Conservation (phyloP, 1,284 basidiomycete genomes). For the Moniliophthora roreri region DNA sequence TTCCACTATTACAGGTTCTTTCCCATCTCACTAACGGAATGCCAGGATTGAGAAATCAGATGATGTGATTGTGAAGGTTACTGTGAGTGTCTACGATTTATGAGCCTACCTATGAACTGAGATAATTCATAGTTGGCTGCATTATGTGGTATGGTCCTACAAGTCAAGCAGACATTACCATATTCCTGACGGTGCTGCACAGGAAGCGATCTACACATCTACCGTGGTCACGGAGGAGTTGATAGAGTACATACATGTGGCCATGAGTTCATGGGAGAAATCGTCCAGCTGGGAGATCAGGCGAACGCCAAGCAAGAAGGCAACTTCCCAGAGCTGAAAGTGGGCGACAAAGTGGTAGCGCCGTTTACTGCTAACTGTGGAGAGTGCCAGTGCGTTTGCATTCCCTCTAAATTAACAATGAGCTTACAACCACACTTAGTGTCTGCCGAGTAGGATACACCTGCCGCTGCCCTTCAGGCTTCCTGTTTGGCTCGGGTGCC, state of each 20-base stretch:
- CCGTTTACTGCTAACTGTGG: slow-evolving; percentile 87
- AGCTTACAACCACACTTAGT: slow-evolving; percentile 33
- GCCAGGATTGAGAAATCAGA: slow-evolving; percentile 67
- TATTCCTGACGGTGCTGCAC: not conserved
- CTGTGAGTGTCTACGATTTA: slow-evolving; percentile 35
- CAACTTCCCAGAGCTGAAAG: slow-evolving; percentile 62
- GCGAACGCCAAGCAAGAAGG: slow-evolving; percentile 46
- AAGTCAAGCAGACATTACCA: not conserved
- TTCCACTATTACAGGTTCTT: too few relatives aligned
- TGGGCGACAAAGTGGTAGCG: slow-evolving; percentile 85
- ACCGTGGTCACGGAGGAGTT: slow-evolving; percentile 53
- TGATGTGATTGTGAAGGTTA: slow-evolving; percentile 74
- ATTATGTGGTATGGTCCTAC: slow-evolving; percentile 55
- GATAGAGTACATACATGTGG: slow-evolving; percentile 55
- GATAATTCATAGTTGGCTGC: slow-evolving; percentile 54
- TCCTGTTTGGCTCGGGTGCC: slow-evolving; percentile 70
- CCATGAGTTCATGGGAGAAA: slow-evolving; percentile 84
- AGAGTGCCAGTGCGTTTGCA: slow-evolving; percentile 64
- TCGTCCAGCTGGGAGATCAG: slow-evolving; percentile 69
- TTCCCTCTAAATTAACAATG: not conserved
- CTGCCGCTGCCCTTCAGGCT: slow-evolving; percentile 67
- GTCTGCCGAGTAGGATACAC: slow-evolving; percentile 79
- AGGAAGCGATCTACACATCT: slow-evolving; percentile 80
- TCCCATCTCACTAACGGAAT: not conserved
- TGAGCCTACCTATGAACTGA: not conserved